Evolutionary conservation across 2,329 filamentous ascomycete species (phyloP), one percentile per base, ranked within the genome.

Genomic region (Helotiales sp.): DNA sequence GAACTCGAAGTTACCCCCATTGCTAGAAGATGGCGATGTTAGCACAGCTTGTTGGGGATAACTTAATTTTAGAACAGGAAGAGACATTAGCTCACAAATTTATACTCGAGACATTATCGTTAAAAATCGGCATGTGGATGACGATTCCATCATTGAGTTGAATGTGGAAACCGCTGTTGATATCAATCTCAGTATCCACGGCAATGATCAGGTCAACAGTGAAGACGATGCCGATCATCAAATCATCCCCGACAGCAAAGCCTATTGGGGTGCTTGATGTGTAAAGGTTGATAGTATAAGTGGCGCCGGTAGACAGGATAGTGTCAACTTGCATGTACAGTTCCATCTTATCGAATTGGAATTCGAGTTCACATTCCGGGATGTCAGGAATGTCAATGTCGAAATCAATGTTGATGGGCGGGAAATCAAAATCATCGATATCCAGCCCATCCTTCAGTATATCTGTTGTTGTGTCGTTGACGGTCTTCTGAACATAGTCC

Each of bases 121-220:
- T 78, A 57, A 88, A 88, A 28, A 88, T 72, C 0, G 80, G 77
- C 17, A 89, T 79, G 1, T 84, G 78, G 24, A 88, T 76, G 0
- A 75, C 75, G 0, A 86, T 72, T 0, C 81, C 81, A 50, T 87
- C 82, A 3, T 88, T 82, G 0, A 88, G 75, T 61, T 81, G 80
- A 62, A 88, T 79, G 69, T 88, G 86, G 37, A 89, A 83, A 0
- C 86, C 86, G 20, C 78, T 84, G 58, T 78, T 83, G 13, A 89
- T 82, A 30, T 83, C 80, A 24, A 88, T 78, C 49, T 81, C 76
- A 0, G 78, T 78, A 2, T 85, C 78, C 0, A 80, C 81, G 15
- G 76, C 81, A 28, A 88, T 71, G 26, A 88, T 83, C 17, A 89
- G 76, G 62, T 88, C 85, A 1, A 87, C 75, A 0, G 78, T 77